Base-by-base conservation (phyloP, 768 basidiomycete genomes). In the Obba rivulosa region DNA sequence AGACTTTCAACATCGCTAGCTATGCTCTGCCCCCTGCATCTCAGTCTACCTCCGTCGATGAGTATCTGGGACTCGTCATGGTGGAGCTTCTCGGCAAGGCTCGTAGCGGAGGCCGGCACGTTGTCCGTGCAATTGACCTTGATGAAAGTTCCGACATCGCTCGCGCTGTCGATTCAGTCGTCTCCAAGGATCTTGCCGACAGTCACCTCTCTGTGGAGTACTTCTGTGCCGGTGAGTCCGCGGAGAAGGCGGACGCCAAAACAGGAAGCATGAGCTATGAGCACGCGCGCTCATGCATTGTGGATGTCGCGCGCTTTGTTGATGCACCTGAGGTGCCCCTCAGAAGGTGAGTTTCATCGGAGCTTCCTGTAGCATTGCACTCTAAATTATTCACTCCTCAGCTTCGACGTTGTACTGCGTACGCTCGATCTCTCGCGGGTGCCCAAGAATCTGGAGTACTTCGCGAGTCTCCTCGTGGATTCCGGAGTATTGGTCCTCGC, bases 41-140 rank as follows among this genome's bases (percentile, higher is more conserved):
- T 9, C 39, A 16, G 28, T 31, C 28, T 5, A 13, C 28, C 48
- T n/a, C 1, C 39, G 44, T 5, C 14, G 41, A 0, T 46, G 47
- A 21, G 10, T 46, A 37, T n/a, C 23, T 46, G 4, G 45, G 36
- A 20, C 17, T 22, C 18, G 45, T 55, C 24, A 60, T 64, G 25
- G 56, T 59, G 3, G 34, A 44, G 3, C 48, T 64, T 4, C 51
- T 36, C 8, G 45, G 44, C 4, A 51, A 56, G 28, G 55, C 63
- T 0, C 59, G 50, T 2, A 31, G 39, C 22, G 50, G 52, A 8
- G 58, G 61, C 2, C 58, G 62, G 17, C 59, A 46, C 31, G 55
- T 57, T 10, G 49, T 64, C 31, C 57, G 63, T 11, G 57, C 54
- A 35, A 52, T 64, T 10, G 63, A 64, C 22, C 38, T 65, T 14